Conservation (phyloP, 208 protist species). For the Leptomonas pyrrhocoris region DNA sequence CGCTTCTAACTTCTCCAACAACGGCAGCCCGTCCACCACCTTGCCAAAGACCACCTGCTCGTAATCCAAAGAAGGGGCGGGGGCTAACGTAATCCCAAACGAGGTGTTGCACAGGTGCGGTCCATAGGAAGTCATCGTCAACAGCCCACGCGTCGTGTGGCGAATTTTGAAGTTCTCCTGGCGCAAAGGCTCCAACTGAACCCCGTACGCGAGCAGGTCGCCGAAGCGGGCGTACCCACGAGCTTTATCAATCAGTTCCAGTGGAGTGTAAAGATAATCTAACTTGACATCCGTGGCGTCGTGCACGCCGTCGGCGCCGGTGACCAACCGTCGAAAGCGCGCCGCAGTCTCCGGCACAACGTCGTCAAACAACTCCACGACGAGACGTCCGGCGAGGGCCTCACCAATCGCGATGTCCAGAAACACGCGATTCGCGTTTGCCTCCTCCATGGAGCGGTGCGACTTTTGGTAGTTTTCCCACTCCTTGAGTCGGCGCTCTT, state of each 20-base stretch:
- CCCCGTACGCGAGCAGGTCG: conserved; percentile 62
- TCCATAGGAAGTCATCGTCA: conserved; percentile 88
- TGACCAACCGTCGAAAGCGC: conserved; percentile 90
- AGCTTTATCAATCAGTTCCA: conserved; percentile 63
- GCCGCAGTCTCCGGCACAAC: conserved; percentile 84
- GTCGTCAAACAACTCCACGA: conserved; percentile 90
- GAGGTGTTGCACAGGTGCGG: conserved; percentile 70
- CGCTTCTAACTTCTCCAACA: conserved; percentile 77
- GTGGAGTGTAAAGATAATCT: conserved; percentile 76
- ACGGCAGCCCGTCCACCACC: conserved; percentile 76
- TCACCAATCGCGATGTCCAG: conserved; percentile 86
- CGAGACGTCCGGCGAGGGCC: conserved; percentile 71
- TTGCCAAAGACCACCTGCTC: conserved; percentile 96
- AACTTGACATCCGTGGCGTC: conserved; percentile 53
- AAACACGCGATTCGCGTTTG: conserved; percentile 69
- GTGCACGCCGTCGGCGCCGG: conserved; percentile 70
- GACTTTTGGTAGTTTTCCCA: conserved; percentile 89
- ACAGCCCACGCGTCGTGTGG: conserved; percentile 81
- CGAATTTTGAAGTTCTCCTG: conserved; percentile 93
- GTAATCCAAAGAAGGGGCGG: conserved; percentile 80
- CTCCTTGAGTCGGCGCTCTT: conserved; percentile 85
- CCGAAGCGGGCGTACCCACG: conserved; percentile 36
- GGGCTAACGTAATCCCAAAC: conserved; percentile 78
- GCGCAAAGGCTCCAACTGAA: conserved; percentile 35
- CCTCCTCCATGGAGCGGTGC: conserved; percentile 78